Conservation (phyloP, 352 stramenopile species). For the Pythium utonaiense region DNA sequence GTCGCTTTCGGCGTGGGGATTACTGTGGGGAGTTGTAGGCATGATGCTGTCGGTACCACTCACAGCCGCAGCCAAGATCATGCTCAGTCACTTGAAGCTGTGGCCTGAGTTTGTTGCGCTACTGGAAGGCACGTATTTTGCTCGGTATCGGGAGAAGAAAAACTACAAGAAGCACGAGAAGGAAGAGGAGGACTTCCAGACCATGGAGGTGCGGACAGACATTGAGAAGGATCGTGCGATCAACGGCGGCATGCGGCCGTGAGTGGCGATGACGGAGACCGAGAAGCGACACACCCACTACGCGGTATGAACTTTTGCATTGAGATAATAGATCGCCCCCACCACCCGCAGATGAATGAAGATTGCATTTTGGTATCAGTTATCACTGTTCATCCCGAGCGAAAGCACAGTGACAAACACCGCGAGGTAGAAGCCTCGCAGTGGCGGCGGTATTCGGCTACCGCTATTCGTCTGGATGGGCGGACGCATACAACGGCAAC, state of each 20-base stretch:
- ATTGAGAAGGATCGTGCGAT: conserved; percentile 51
- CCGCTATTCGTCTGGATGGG: conserved; percentile 17
- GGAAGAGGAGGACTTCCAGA: conserved; percentile 59
- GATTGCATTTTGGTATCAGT: neutral
- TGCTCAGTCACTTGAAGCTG: conserved; percentile 80
- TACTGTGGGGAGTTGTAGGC: conserved; percentile 83
- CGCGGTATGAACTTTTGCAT: neutral
- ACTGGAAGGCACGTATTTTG: conserved; percentile 86
- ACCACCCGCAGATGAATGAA: neutral
- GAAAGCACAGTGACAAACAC: neutral
- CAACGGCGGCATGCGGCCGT: conserved; percentile 21
- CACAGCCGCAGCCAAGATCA: conserved; percentile 84
- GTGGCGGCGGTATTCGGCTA: neutral
- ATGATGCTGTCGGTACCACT: conserved; percentile 89
- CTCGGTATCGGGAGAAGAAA: conserved; percentile 60
- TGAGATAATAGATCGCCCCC: too few relatives aligned
- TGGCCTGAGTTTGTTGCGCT: conserved; percentile 86
- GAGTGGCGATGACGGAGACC: neutral
- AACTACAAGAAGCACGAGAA: conserved; percentile 77
- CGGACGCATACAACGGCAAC: conserved; percentile 45
- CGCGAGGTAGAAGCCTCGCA: neutral
- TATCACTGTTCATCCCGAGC: neutral
- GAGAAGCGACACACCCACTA: too few relatives aligned
- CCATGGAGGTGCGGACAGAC: conserved; percentile 74
- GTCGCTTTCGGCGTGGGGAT: conserved; percentile 82